Evolutionary conservation across 2,329 filamentous ascomycete species (phyloP).

Genomic region (Trichoderma guizhouense): DNA sequence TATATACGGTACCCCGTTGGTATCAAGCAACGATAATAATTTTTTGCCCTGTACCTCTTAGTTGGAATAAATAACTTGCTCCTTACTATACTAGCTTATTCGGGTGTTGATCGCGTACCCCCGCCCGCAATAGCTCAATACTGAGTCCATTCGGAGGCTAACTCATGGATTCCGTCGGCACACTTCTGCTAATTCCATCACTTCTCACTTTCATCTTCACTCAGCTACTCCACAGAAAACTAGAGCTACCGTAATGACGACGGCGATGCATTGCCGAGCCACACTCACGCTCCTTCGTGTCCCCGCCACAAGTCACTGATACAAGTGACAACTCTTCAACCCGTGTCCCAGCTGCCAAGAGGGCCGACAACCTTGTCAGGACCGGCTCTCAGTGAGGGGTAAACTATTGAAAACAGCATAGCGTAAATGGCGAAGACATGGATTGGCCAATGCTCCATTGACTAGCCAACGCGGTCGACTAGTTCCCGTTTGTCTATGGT

Average conservation of each 20-base stretch:
- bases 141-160: not conserved
- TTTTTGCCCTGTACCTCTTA: not conserved
- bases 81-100: not conserved
- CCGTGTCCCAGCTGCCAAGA: not conserved
- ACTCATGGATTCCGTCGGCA: not conserved
- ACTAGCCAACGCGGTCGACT: not conserved
- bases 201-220: not conserved
- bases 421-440: not conserved
- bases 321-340: not conserved
- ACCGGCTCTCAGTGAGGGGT: not conserved
- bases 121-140: not conserved
- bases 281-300: not conserved
- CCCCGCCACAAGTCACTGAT: not conserved
- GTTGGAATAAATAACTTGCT: not conserved
- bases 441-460: not conserved
- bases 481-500: not conserved
- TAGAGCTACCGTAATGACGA: not conserved
- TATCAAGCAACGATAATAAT: not conserved
- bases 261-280: not conserved
- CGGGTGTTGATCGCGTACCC: not conserved
- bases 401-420: not conserved
- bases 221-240: not conserved
- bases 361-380: not conserved
- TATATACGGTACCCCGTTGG: not conserved
- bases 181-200: not conserved